Percentiles rank a stretch among this genome's conserved stretches.
Evolutionary conservation across 2,329 filamentous ascomycete species (phyloP).

Genomic region (Diaporthe ampelina): DNA sequence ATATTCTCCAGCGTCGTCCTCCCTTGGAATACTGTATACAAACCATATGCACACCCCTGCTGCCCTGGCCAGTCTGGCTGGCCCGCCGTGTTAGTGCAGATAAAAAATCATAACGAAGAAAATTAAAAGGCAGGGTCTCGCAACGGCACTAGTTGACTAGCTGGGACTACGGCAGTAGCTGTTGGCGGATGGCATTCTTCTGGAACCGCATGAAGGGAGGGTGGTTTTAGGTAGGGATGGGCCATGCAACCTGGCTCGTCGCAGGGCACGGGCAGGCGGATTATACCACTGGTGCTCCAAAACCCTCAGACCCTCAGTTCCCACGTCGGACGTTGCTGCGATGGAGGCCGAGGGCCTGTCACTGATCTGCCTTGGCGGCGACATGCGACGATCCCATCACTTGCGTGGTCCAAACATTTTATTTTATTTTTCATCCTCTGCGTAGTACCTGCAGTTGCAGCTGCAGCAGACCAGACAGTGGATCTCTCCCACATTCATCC

Average conservation of each 20-base stretch:
- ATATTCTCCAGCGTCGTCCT: neutral
- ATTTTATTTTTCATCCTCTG: neutral
- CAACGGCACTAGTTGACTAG: neutral
- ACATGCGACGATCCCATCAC: conserved; percentile 29
- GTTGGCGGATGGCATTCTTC: conserved; percentile 15
- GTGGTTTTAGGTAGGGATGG: conserved; percentile 1
- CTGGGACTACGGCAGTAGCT: neutral
- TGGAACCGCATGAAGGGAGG: conserved; percentile 17
- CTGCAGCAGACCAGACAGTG: neutral
- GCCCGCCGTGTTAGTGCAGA: neutral
- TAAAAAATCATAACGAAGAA: neutral
- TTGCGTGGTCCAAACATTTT: conserved; percentile 7
- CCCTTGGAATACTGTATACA: neutral
- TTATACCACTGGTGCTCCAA: neutral
- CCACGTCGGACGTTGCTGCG: neutral
- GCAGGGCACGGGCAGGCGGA: neutral
- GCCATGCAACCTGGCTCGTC: conserved; percentile 14
- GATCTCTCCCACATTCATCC: neutral
- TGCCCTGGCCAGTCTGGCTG: no score
- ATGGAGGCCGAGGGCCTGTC: conserved; percentile 18
- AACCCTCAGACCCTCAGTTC: neutral
- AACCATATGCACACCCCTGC: neutral
- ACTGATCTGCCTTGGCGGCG: conserved; percentile 22
- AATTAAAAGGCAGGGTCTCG: neutral
- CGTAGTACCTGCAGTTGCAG: neutral